phyloP scores from a whole-genome alignment of 495 filamentous ascomycete species.

The Alectoria sarmentosa region DNA sequence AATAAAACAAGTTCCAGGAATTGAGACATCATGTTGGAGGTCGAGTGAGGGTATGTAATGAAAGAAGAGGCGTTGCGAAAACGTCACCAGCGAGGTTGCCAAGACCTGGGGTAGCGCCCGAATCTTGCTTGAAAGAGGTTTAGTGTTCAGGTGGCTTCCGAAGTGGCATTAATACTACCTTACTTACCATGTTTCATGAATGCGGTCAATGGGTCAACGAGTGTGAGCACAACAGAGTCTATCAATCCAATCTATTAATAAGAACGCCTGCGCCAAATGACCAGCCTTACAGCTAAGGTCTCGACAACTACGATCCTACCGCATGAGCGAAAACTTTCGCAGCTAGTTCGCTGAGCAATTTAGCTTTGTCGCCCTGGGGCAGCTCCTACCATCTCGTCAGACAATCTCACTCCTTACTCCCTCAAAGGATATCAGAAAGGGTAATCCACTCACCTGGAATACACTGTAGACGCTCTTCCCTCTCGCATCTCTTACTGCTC shows the following conservation, averaged over 20 bases:
- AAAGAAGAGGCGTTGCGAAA: background rate
- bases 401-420: constrained; percentile 1
- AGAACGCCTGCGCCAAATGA: background rate
- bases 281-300: background rate
- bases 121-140: background rate
- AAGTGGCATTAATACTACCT: too few species aligned
- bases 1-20: background rate
- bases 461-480: constrained; percentile 95
- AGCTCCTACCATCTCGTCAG: constrained; percentile 46
- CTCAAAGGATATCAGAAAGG: background rate
- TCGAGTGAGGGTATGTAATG: background rate
- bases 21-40: background rate
- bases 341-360: constrained; percentile 67
- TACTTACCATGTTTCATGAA: background rate
- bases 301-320: constrained; percentile 22
- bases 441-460: constrained; percentile 44
- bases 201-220: background rate
- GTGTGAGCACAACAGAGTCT: background rate
- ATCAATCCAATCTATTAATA: background rate
- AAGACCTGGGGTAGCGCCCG: constrained; percentile 7
- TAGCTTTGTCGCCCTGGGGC: constrained; percentile 69
- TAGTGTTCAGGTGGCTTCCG: background rate
- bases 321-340: constrained; percentile 62
- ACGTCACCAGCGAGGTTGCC: constrained; percentile 1
- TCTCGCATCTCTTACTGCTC: constrained; percentile 77